Base-by-base conservation (phyloP, 257 asterid genomes). In the Phtheirospermum japonicum region DNA sequence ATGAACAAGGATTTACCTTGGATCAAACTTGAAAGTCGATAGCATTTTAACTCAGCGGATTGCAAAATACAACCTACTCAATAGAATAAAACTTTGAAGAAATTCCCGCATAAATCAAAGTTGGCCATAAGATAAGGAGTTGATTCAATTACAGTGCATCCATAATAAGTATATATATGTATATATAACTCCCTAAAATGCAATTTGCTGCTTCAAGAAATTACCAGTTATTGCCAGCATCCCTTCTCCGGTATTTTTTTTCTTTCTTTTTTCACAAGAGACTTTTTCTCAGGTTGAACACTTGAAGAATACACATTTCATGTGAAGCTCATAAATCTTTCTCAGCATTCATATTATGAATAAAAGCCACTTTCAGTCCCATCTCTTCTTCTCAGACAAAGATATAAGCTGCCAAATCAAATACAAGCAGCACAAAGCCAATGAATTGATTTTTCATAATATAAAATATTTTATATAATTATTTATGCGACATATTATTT, bases 301-400 rank as follows among this genome's bases (percentile, higher is more conserved):
- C 9, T 28, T 20, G 57, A 50, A 16, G 32, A n/a, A 28, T 54
- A 7, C 40, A 54, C 37, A 54, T 54, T 16, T 54, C 34, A 13
- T 7, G 39, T 30, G 7, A 4, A 26, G 39, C 17, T 12, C 57
- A 51, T 14, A 51, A 19, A 9, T 19, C 33, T 9, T 51, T 51
- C 33, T 51, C 13, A 20, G 7, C 14, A 23, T 54, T 28, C 36
- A 10, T 23, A 13, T 26, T 7, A 48, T 18, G 11, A 54, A n/a
- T n/a, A n/a, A 54, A 30, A 26, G 20, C 59, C 20, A 32, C 59
- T 13, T 54, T 54, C 59, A 54, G 39, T 54, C 11, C 59, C 59
- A 54, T 39, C 59, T 26, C 59, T 54, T 54, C 59, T 10, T 54
- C 39, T 54, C 59, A 6, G 59, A 54, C 59, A 54, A 54, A 7